Evolutionary conservation across 345 rosid genomes (phyloP), one percentile per base, ranked within the genome.

Genomic region (Citrus maxima): DNA sequence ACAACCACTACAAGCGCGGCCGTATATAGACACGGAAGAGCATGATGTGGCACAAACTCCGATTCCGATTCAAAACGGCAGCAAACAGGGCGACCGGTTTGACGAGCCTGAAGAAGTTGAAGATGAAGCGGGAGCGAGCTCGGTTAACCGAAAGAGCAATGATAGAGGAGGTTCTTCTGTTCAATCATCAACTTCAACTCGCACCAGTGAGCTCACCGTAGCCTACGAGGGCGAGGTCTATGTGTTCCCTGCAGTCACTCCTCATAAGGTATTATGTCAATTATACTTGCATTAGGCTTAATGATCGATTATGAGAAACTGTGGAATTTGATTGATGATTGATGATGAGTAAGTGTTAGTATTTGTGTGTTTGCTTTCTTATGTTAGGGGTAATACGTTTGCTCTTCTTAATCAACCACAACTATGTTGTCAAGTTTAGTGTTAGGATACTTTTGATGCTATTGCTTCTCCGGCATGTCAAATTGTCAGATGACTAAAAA

Each of bases 151-250:
- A 25, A 27, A 60, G 56, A 60, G 46, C 18, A 73, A 38, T 18
- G 18, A 40, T 46, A 37, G 72, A 70, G 59, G 64, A 7, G 16
- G 49, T 56, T 27, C 51, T 54, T 9, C 19, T 13, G 62, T 8
- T 66, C 80, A 65, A 35, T 34, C 51, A 46, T 46, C 51, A 46
- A 46, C 51, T 46, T 46, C 81, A 8, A 79, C 55, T 79, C 80
- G 85, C 24, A 79, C 88, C 24, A 77, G 89, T 83, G 89, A 87
- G 81, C 88, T 87, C 70, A 85, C 89, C 13, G 46, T 87, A 42
- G 76, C 89, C 6, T 87, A 85, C 51, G 88, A 87, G 77, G 89
- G 89, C 27, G 88, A 87, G 77, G 88, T 87, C 73, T 87, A 81
- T 76, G 86, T 87, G 60, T 87, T 87, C 79, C 88, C 89, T 5